phyloP scores from a whole-genome alignment of 305 asterid genomes.

The Rubia balearica region DNA sequence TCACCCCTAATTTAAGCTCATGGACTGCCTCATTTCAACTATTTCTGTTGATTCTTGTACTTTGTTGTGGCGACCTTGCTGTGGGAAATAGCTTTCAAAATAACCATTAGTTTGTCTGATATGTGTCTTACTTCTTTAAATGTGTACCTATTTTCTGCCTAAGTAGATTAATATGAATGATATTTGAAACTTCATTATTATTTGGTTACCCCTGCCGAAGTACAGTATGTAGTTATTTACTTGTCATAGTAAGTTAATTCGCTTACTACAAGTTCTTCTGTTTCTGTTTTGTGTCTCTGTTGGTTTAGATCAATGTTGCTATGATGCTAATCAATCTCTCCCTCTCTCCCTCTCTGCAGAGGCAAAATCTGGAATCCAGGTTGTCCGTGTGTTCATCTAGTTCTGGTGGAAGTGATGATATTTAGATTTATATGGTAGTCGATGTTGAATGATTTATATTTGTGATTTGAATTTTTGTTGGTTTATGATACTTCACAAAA shows the following conservation, averaged over 20 bases:
- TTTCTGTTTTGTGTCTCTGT: too few relatives aligned
- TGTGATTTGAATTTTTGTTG: too few relatives aligned
- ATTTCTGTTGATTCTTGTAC: neutral
- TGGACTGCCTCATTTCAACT: neutral
- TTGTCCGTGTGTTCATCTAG: slow-evolving; percentile 81
- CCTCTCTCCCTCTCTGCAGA: slow-evolving; percentile 30
- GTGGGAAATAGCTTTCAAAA: neutral
- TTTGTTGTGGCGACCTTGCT: neutral
- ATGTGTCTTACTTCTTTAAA: neutral
- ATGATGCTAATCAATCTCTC: neutral
- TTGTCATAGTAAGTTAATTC: neutral
- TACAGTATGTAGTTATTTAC: neutral
- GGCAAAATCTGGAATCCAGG: slow-evolving; percentile 61
- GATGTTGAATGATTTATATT: too few relatives aligned
- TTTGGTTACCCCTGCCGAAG: neutral
- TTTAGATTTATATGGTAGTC: too few relatives aligned
- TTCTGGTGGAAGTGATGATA: too few relatives aligned
- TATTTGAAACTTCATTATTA: neutral
- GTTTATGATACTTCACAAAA: too few relatives aligned
- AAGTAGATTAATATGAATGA: neutral
- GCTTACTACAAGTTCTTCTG: neutral
- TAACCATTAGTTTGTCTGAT: neutral
- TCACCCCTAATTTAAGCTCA: neutral
- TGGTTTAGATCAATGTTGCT: neutral
- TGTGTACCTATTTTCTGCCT: neutral